Conservation (phyloP, 2,329 filamentous ascomycete species). For the Iodosphaeria phyllophila region DNA sequence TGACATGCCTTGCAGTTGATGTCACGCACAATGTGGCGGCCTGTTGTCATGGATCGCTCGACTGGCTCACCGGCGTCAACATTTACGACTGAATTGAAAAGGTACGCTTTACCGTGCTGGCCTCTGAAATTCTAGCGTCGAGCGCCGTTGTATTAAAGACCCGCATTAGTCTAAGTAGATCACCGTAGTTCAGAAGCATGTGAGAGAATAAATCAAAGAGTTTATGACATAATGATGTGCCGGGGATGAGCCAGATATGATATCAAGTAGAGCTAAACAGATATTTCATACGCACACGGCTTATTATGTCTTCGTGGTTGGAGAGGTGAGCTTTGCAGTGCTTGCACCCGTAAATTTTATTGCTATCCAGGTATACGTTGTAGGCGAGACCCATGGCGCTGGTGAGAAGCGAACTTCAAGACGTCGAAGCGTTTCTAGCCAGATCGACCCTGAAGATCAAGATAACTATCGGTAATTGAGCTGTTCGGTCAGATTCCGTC, state of each 20-base stretch:
- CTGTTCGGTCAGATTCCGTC: too few relatives aligned
- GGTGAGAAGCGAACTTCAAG: too few relatives aligned
- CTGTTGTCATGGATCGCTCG: constrained; percentile 97
- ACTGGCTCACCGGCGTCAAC: constrained; percentile 64
- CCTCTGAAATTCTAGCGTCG: constrained; percentile 95
- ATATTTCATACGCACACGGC: constrained; percentile 61
- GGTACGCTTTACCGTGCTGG: constrained; percentile 93
- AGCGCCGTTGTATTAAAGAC: too few relatives aligned
- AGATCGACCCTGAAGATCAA: too few relatives aligned
- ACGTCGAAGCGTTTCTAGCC: too few relatives aligned
- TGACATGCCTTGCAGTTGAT: constrained; percentile 84
- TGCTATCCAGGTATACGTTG: constrained; percentile 76
- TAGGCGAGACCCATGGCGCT: constrained; percentile 73
- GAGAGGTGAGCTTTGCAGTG: constrained; percentile 89
- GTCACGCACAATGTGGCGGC: constrained; percentile 82
- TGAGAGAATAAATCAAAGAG: too few relatives aligned
- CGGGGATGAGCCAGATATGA: background rate
- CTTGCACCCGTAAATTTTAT: constrained; percentile 84
- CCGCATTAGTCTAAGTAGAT: too few relatives aligned
- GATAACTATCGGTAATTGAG: too few relatives aligned
- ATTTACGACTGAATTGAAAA: constrained; percentile 92
- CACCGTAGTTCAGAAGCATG: too few relatives aligned
- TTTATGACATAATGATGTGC: background rate
- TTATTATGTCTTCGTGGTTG: constrained; percentile 92
- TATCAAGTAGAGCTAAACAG: too few relatives aligned